Evolutionary conservation across 306 rosid species (phyloP).

Genomic region (Heteromeles arbutifolia): DNA sequence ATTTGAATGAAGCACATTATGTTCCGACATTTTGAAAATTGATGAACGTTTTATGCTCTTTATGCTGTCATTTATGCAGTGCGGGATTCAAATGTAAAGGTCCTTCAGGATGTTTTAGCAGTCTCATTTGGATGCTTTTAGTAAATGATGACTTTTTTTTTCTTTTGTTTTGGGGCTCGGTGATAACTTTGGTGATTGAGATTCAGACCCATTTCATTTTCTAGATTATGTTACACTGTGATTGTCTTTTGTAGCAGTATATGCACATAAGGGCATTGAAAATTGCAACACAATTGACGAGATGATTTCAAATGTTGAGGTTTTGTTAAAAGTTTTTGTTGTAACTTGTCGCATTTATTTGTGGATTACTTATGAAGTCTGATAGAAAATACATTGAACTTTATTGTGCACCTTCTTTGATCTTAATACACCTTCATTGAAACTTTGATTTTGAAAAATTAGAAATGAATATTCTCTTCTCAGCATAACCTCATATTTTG

Average conservation of each 20-base stretch:
- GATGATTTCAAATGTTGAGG: background rate
- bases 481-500: background rate
- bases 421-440: background rate
- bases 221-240: background rate
- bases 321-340: background rate
- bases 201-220: background rate
- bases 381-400: background rate
- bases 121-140: background rate
- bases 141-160: background rate
- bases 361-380: background rate
- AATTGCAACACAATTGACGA: background rate
- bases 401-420: background rate
- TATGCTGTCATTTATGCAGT: background rate
- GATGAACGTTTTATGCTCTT: background rate
- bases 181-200: background rate
- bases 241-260: background rate
- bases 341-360: background rate
- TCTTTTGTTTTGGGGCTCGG: background rate
- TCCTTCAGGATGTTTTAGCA: background rate
- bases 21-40: background rate
- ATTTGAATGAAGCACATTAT: background rate
- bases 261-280: background rate
- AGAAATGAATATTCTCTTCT: background rate
- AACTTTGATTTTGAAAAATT: background rate
- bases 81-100: background rate